Conservation (phyloP, 331 rosid genomes). For the Quercus lobata region DNA sequence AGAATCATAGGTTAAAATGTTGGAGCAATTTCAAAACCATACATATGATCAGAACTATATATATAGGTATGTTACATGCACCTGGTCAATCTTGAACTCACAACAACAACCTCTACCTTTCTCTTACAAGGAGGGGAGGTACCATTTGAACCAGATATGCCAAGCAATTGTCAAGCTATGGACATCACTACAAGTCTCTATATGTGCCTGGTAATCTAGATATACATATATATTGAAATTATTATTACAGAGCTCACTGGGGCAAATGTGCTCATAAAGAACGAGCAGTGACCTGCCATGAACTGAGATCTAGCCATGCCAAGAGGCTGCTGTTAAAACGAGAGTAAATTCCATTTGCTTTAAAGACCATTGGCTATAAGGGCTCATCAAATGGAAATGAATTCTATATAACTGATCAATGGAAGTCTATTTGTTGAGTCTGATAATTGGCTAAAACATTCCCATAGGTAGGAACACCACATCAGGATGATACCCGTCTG, state of each 20-base stretch:
- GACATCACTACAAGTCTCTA: not conserved
- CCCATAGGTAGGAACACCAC: not conserved
- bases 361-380: not conserved
- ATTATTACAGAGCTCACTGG: not conserved
- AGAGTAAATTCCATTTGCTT: not conserved
- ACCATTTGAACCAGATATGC: not conserved
- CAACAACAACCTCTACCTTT: too few relatives aligned
- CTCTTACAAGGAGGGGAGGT: too few relatives aligned
- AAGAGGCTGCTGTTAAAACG: not conserved
- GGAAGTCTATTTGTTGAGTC: not conserved
- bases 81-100: too few relatives aligned
- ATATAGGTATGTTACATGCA: too few relatives aligned
- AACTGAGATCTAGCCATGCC: not conserved
- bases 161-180: not conserved
- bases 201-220: not conserved
- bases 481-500: not conserved
- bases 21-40: not conserved
- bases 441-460: not conserved
- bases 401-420: not conserved
- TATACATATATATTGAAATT: not conserved
- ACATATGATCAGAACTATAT: not conserved
- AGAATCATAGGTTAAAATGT: not conserved
- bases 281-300: not conserved
- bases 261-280: not conserved
- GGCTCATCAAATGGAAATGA: not conserved